Evolutionary conservation across 2,329 filamentous ascomycete species (phyloP).

Genomic region (Beauveria pseudobassiana): DNA sequence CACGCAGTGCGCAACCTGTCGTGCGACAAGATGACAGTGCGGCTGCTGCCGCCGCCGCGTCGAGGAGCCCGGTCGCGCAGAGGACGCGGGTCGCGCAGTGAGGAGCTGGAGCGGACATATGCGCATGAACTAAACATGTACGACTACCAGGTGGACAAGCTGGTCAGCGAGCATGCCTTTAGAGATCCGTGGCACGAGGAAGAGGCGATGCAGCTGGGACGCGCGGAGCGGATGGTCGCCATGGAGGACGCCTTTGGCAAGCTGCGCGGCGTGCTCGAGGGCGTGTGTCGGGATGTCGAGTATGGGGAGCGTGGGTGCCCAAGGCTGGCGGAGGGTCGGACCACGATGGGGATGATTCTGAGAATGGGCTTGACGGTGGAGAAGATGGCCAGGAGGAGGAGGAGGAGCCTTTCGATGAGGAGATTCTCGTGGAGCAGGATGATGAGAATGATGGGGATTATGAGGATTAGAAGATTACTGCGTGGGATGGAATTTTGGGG

Average conservation of each 20-base stretch:
- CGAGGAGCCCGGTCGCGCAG: background rate
- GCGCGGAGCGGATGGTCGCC: conserved; percentile 14
- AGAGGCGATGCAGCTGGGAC: conserved; percentile 13
- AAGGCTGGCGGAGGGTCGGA: background rate
- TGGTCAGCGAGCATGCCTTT: background rate
- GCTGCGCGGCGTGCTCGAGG: background rate
- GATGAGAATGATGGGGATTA: conserved; percentile 7
- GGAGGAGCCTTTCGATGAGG: background rate
- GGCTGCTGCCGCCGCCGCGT: conserved; percentile 21
- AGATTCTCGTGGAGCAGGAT: background rate
- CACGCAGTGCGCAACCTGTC: conserved; percentile 25
- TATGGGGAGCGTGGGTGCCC: background rate
- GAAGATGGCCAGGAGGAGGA: background rate
- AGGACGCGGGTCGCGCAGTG: background rate
- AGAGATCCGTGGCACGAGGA: conserved; percentile 18
- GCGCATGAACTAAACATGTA: conserved; percentile 15
- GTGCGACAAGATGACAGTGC: conserved; percentile 28
- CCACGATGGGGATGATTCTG: background rate
- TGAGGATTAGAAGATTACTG: background rate
- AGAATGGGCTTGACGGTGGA: background rate
- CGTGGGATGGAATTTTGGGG: no score
- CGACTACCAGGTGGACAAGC: background rate
- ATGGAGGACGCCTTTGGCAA: background rate
- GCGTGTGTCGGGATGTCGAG: background rate
- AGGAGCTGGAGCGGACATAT: conserved; percentile 10